Base-by-base conservation (phyloP, 495 filamentous ascomycete genomes). In the Penicillium diatomitis region DNA sequence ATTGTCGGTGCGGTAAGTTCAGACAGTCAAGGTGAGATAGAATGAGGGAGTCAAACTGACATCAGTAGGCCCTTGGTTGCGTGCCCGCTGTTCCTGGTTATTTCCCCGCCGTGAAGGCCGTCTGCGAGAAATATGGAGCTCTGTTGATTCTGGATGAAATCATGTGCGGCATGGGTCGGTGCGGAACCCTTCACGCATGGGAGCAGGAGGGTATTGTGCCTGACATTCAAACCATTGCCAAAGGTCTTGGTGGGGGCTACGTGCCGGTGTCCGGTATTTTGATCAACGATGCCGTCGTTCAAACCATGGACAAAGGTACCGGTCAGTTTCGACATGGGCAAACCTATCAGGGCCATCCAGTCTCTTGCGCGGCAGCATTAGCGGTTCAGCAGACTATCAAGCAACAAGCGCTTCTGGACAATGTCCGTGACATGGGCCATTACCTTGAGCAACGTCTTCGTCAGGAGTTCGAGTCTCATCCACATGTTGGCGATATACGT, bases 121-220 rank as follows among this genome's bases (percentile, higher is more conserved):
- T 90, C 4, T 88, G 85, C 57, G 64, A 79, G 31, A 76, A 76
- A 49, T 70, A 87, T 54, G 85, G 82, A 31, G 81, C 79, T 0
- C 73, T 89, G 3, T 68, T 87, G 30, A 82, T 89, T 41, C 64
- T 86, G 5, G 87, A 91, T 48, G 87, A 91, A 50, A 77, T 88
- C 33, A 90, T 91, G 86, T 80, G 83, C 56, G 87, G 85, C 0
- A 87, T 86, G 78, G 85, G 85, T 1, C 73, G 83, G 6, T 77
- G 73, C 10, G 85, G 85, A 0, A 84, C 79, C 3, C 58, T 85
- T 4, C 81, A 85, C 45, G 83, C 79, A 3, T 88, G 82, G 80
- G 72, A 86, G 47, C 74, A 79, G 38, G 83, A 87, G 58, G 71
- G 50, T 40, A 64, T 81, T 8, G 69, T 75, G 0, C 83, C 82